Evolutionary conservation across 2,329 filamentous ascomycete genomes (phyloP).

Genomic region (Bimuria novae-zelandiae): DNA sequence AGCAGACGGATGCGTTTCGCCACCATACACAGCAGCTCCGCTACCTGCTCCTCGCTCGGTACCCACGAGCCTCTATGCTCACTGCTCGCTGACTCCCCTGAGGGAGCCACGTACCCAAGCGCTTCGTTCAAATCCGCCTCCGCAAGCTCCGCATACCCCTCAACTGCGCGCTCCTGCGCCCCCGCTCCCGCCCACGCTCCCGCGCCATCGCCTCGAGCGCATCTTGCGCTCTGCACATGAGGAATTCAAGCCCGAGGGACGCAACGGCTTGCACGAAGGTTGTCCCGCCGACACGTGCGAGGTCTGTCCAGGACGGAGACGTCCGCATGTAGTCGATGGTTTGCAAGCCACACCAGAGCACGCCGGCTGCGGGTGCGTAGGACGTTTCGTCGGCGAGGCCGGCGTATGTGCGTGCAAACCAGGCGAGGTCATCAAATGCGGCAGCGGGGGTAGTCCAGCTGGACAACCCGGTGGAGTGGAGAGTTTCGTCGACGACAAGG

Average conservation of each 20-base stretch:
- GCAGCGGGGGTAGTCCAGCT: slow-evolving; percentile 30
- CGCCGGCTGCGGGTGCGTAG: neutral
- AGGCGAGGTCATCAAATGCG: slow-evolving; percentile 30
- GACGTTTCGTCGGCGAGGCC: slow-evolving; percentile 24
- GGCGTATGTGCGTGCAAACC: slow-evolving; percentile 27
- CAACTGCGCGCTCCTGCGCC: too few relatives aligned
- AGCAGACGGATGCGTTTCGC: neutral
- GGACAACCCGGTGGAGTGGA: slow-evolving; percentile 22
- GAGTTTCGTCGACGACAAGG: slow-evolving; percentile 17
- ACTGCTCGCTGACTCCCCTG: too few relatives aligned
- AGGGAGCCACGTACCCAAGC: too few relatives aligned
- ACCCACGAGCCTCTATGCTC: too few relatives aligned
- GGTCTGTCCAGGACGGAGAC: slow-evolving; percentile 27
- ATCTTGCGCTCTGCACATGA: neutral
- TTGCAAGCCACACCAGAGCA: slow-evolving; percentile 17
- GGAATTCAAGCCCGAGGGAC: slow-evolving; percentile 23
- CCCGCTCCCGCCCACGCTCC: neutral
- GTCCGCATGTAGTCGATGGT: slow-evolving; percentile 35
- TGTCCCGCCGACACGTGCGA: slow-evolving; percentile 24
- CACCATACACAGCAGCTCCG: neutral
- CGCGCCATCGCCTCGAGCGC: slow-evolving; percentile 1
- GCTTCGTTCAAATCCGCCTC: neutral
- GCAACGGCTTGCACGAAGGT: slow-evolving; percentile 32
- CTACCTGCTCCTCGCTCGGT: neutral
- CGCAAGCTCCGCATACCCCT: neutral